Evolutionary conservation across 2,329 filamentous ascomycete species (phyloP).

Genomic region (Trichoderma gracile): DNA sequence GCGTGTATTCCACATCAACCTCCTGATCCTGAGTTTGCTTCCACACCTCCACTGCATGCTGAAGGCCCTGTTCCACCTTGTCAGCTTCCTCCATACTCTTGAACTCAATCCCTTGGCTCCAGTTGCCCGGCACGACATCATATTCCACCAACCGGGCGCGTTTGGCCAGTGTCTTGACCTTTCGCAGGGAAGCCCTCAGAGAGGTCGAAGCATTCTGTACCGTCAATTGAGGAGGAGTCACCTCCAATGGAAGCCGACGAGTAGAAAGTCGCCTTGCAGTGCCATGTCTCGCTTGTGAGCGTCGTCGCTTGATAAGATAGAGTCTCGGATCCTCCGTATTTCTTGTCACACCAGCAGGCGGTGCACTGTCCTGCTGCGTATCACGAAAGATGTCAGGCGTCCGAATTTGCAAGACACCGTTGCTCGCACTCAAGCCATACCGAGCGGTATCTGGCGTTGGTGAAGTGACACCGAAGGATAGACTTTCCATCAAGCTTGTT

Average conservation of each 20-base stretch:
- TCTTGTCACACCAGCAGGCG: background rate
- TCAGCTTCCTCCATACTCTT: conserved; percentile 32
- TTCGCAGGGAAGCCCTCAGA: background rate
- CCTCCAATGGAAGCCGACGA: conserved; percentile 34
- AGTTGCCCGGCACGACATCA: background rate
- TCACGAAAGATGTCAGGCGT: background rate
- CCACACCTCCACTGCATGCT: conserved; percentile 31
- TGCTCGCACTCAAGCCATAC: background rate
- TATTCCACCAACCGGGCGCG: background rate
- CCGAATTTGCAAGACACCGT: background rate
- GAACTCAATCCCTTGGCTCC: conserved; percentile 29
- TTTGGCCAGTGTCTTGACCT: background rate
- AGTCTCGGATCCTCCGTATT: conserved; percentile 28
- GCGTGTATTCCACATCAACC: conserved; percentile 33
- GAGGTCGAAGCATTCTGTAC: conserved; percentile 28
- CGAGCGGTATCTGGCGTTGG: background rate
- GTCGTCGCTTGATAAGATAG: conserved; percentile 30
- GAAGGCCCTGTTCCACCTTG: conserved; percentile 31
- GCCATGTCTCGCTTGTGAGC: conserved; percentile 28
- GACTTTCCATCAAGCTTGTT: conserved; percentile 19
- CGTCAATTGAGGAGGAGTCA: conserved; percentile 28
- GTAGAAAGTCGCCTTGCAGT: conserved; percentile 31
- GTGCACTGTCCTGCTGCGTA: background rate
- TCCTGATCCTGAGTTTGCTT: conserved; percentile 21
- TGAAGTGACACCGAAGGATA: background rate